A percentile compares a stretch with the other conserved stretches of the same genome.
Conservation (phyloP, 495 filamentous ascomycete species). For the Amniculicola lignicola region DNA sequence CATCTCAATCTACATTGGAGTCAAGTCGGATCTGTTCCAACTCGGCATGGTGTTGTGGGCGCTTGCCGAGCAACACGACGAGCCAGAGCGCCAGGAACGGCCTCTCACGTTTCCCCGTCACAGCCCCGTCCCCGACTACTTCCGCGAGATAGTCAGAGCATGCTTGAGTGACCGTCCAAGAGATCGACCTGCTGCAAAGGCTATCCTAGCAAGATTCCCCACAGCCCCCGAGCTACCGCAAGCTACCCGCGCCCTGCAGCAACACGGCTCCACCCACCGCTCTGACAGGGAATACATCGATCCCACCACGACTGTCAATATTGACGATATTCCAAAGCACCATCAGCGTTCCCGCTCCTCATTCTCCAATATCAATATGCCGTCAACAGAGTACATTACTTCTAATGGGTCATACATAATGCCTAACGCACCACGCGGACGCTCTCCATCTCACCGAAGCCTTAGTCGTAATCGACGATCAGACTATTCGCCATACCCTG, state of each 20-base stretch:
- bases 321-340: conserved; percentile 36
- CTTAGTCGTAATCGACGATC: conserved; percentile 17
- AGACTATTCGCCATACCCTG: conserved; percentile 19
- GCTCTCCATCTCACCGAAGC: conserved; percentile 26
- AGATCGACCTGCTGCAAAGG: conserved; percentile 31
- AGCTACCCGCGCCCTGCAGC: background rate
- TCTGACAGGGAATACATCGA: conserved; percentile 43
- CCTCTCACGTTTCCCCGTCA: conserved; percentile 53
- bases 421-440: conserved; percentile 25
- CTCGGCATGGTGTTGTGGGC: conserved; percentile 98
- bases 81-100: conserved; percentile 77
- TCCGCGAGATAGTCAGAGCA: conserved; percentile 30
- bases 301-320: conserved; percentile 34
- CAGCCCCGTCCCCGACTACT: conserved; percentile 32
- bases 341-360: conserved; percentile 21
- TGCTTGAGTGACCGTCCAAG: conserved; percentile 37
- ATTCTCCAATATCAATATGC: conserved; percentile 32
- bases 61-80: conserved; percentile 79
- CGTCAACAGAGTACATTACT: conserved; percentile 38
- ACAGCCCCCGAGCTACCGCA: background rate
- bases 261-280: conserved; percentile 20
- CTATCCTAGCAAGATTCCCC: conserved; percentile 36
- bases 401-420: conserved; percentile 39
- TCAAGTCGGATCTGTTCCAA: conserved; percentile 95
- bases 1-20: conserved; percentile 96